Percentiles rank a stretch among this genome's conserved stretches.
Evolutionary conservation across 495 filamentous ascomycete genomes (phyloP).

Genomic region (Tuber indicum): DNA sequence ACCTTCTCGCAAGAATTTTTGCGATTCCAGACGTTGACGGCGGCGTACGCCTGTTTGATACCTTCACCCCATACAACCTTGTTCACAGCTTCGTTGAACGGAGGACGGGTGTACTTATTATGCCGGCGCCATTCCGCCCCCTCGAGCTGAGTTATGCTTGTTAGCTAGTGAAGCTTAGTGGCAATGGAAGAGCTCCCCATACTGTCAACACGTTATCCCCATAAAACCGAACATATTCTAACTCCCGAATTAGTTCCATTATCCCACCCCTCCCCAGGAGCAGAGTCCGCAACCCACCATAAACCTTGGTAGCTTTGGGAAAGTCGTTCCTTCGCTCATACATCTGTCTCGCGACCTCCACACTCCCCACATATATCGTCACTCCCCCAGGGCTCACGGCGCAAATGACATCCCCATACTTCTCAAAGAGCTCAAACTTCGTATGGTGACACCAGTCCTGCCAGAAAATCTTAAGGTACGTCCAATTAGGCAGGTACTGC

Average conservation of each 20-base stretch:
- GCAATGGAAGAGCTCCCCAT: not conserved
- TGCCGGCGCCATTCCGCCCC: conserved; percentile 50
- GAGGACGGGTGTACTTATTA: conserved; percentile 49
- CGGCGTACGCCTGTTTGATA: conserved; percentile 11
- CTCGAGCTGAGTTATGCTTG: conserved; percentile 40
- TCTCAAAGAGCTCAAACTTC: conserved; percentile 18
- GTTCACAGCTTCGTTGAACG: conserved; percentile 46
- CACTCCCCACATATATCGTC: conserved; percentile 18
- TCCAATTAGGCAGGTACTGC: conserved; percentile 23
- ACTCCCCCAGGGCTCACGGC: conserved; percentile 18
- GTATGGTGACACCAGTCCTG: conserved; percentile 24
- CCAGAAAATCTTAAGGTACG: conserved; percentile 26
- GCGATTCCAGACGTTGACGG: conserved; percentile 4
- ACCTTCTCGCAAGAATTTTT: not conserved
- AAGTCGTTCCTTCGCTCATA: conserved; percentile 16
- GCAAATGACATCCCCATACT: conserved; percentile 23
- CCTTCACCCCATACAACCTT: conserved; percentile 18
- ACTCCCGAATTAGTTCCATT: not conserved
- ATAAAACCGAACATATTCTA: conserved; percentile 19
- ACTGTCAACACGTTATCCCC: conserved; percentile 27
- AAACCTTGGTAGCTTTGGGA: conserved; percentile 23
- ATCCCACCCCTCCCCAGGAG: not conserved
- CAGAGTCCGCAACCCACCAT: conserved; percentile 13
- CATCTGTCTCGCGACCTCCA: conserved; percentile 15
- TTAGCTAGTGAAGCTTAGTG: not conserved